Percentiles rank a stretch among this genome's conserved stretches.
These are phyloP conservation scores for Lophium mytilinum DNA, from an alignment of 495 filamentous ascomycete species.

Conservation along the genomic window DNA sequence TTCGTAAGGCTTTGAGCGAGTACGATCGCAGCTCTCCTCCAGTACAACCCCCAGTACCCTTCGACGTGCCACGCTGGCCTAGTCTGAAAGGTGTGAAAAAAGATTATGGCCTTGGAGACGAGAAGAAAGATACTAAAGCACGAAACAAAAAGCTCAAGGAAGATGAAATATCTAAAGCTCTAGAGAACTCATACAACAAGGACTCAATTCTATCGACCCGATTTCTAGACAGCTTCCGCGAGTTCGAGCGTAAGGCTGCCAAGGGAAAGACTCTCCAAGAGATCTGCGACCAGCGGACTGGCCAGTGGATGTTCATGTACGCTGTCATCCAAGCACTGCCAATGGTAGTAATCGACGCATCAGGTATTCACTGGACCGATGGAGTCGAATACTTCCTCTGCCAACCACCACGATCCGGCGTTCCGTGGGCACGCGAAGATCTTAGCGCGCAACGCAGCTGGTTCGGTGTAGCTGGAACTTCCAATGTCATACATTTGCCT, in stretches of 20 bases:
- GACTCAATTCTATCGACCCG: constrained; percentile 54
- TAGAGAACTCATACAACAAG: constrained; percentile 68
- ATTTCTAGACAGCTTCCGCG: constrained; percentile 73
- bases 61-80: constrained; percentile 76
- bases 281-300: constrained; percentile 66
- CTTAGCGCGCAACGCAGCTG: constrained; percentile 60
- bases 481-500: constrained; percentile 66
- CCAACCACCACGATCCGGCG: constrained; percentile 69
- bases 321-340: constrained; percentile 83
- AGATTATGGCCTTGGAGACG: constrained; percentile 51
- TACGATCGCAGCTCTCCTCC: constrained; percentile 84
- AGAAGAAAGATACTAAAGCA: constrained; percentile 61
- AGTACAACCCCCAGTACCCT: constrained; percentile 84
- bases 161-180: constrained; percentile 63
- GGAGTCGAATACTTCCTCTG: constrained; percentile 97
- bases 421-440: constrained; percentile 76
- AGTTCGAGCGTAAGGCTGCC: constrained; percentile 71
- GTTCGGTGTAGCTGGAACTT: constrained; percentile 68
- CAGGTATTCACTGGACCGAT: constrained; percentile 64
- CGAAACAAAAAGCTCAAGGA: constrained; percentile 62
- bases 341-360: constrained; percentile 81
- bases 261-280: constrained; percentile 64
- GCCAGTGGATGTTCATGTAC: constrained; percentile 94
- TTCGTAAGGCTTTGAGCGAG: constrained; percentile 72
- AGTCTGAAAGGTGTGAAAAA: constrained; percentile 53